Base-by-base conservation (phyloP, 225 moss, liverwort and hornwort genomes). In the Anthoceros angustus region DNA sequence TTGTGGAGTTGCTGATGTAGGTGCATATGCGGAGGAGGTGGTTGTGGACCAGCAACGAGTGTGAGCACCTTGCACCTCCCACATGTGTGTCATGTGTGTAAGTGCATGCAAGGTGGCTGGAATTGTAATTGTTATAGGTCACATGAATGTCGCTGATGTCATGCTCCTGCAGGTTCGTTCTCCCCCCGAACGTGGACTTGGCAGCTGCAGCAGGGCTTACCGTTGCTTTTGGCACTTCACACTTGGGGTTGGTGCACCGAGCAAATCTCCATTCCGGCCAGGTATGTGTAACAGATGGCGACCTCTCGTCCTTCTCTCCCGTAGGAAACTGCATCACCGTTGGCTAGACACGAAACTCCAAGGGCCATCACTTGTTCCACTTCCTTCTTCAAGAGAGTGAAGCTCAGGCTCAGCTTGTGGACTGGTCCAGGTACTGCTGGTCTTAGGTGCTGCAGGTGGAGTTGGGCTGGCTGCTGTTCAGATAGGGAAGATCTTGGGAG, bases 391-490 rank as follows among this genome's bases (percentile, higher is more conserved):
- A 43, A 42, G 41, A 42, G 39, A 16, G 6, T n/a, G 43, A 23
- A 40, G 12, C 16, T 43, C 67, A 41, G 2, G 1, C 18, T 48
- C 7, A 18, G 18, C 23, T 55, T n/a, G 55, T 55, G 55, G 18
- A 23, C 7, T 55, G 23, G 6, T 9, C 68, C 92, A 98, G 98
- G 98, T 98, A 32, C 78, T 98, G 42, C 86, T 98, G 9, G 92
- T 98, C 62, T 77, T 98, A 64, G 98, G 98, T 69, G 98, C 98
- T 67, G 92, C 71, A 15, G 98, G 98, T 20, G 98, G 98, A 70
- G 89, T 86, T 43, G 98, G 98, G 46, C 61, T 86, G 68, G 85
- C 98, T 42, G 98, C 98, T 76, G 98, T 98, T 64, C 87, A 92
- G 72, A 84, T 98, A 75, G 98, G 87, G 70, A 98, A 89, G 75